Base-by-base conservation (phyloP, 495 filamentous ascomycete species). In the Aspergillus nidulans region DNA sequence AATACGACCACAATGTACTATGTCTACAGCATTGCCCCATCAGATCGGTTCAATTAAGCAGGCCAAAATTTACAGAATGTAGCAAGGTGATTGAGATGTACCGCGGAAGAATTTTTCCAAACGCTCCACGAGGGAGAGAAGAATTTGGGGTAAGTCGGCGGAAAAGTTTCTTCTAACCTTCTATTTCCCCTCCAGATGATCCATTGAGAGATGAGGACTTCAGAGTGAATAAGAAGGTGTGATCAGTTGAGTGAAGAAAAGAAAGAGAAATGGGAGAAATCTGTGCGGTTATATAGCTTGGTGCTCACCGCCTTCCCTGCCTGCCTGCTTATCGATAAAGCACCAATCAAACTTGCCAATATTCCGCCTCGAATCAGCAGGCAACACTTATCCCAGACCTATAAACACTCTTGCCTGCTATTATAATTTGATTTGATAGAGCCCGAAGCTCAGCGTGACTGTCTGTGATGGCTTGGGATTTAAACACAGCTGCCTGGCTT, bases 1-100 rank as follows among this genome's bases (percentile, higher is more conserved):
- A n/a, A n/a, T n/a, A n/a, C n/a, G n/a, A n/a, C n/a, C n/a, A n/a
- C n/a, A n/a, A n/a, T n/a, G n/a, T 34, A 34, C 30, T 6, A 24
- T 1, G 73, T 90, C 10, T 92, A 90, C 67, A 88, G 36, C 86
- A 25, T 90, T 87, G 6, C 58, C 92, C 84, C 25, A 90, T 85
- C 24, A 47, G 40, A 21, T 16, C 6, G 44, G 34, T 6, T 28
- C 44, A 19, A 32, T 16, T 20, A 26, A 32, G 43, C 2, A 7
- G 20, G 20, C 41, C 19, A 24, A 28, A 26, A 18, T 36, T 30
- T 26, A 48, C 52, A 23, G 16, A 16, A 6, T 2, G 26, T 18
- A 12, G 46, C 18, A 49, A 9, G 18, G 46, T 30, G 46, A 36
- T n/a, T n/a, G 41, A 62, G 21, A 69, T 77, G 74, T 77, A 67